phyloP scores from a whole-genome alignment of 1,139 yeast species.

The Pichia cactophila region DNA sequence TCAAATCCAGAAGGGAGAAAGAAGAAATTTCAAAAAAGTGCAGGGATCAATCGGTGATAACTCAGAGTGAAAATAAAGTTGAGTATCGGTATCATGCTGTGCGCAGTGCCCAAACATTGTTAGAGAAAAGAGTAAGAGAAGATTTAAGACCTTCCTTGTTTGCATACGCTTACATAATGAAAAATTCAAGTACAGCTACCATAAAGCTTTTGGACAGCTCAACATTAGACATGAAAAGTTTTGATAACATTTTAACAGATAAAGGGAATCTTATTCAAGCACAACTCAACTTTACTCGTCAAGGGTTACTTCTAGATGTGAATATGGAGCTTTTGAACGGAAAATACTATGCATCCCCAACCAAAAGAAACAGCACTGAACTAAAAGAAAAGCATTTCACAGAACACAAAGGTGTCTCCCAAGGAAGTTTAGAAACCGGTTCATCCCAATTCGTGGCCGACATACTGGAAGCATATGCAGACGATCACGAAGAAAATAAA shows the following conservation, averaged over 20 bases:
- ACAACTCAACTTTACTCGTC: neutral
- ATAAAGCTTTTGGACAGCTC: neutral
- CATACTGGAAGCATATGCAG: neutral
- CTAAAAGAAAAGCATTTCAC: neutral
- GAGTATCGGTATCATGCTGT: conserved; percentile 2
- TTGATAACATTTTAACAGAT: neutral
- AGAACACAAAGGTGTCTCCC: neutral
- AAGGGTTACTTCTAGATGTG: neutral
- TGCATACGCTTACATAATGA: conserved; percentile 2
- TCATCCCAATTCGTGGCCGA: neutral
- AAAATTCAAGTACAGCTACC: neutral
- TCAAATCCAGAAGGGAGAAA: conserved; percentile 4
- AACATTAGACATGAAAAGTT: neutral
- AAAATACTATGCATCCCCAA: neutral
- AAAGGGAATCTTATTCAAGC: neutral
- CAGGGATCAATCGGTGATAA: conserved; percentile 3
- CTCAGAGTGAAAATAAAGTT: conserved; percentile 5
- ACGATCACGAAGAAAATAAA: neutral
- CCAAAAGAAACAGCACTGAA: neutral
- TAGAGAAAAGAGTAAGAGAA: conserved; percentile 6
- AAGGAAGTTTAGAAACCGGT: neutral
- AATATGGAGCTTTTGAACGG: neutral
- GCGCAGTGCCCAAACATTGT: conserved; percentile 2
- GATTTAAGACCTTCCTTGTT: conserved; percentile 8
- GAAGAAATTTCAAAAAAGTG: conserved; percentile 6